Base-by-base conservation (phyloP, 2,329 filamentous ascomycete species). In the Cladosporium cucumerinum region DNA sequence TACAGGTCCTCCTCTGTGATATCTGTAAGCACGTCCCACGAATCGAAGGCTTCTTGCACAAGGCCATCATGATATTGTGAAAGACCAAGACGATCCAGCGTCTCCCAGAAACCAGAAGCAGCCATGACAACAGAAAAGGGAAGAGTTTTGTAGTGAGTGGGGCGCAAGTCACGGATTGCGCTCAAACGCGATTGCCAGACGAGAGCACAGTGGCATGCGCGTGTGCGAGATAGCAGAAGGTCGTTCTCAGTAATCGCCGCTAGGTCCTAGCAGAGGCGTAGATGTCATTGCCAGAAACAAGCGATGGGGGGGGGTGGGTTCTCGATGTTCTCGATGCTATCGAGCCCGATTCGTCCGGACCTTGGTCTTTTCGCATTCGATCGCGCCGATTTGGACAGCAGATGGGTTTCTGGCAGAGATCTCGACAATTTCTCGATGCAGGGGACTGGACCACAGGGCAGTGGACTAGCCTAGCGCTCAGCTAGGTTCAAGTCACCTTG, bases 1-100 rank as follows among this genome's bases (percentile, higher is more conserved):
- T 78, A 92, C 89, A 95, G 82, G 73, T 95, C 91, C 26, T 89
- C 90, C 77, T 94, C 91, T 66, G 91, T 92, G 62, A n/a, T 93
- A 73, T 94, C 91, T 59, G 93, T 82, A 63, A 94, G 88, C 0
- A 89, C 93, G 36, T 92, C 89, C 91, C 91, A 94, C 12, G 88
- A 87, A 76, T 95, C 91, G 76, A 95, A 95, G 3, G 91, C 91
- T 77, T 94, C 90, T 61, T 91, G 86, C 51, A 91, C 75, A 71
- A 95, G 91, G 64, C 82, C 79, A 69, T 88, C 83, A 66, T 91
- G 84, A 79, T 95, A 94, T 78, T 93, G 89, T 79, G 86, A 82
- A 76, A 95, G 84, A 75, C 90, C 91, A 82, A 94, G 82, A 82
- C 91, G 89, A 78, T 86, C 84, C 75, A 94, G 87, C 69, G 89